Evolutionary conservation across 495 filamentous ascomycete species (phyloP).

Genomic region (Annulohypoxylon moriforme): DNA sequence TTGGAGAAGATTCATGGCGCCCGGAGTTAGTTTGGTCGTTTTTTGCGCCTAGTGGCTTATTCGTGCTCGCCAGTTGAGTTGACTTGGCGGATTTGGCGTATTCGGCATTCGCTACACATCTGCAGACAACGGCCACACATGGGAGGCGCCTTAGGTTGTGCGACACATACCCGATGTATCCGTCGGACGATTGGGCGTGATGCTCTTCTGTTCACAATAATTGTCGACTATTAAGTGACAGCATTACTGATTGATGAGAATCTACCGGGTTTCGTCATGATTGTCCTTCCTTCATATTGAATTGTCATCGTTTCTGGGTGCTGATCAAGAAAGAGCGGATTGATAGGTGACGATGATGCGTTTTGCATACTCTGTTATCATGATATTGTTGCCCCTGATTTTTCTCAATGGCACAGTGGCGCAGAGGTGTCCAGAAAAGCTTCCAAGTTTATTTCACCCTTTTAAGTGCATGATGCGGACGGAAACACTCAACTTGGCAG

Average conservation of each 20-base stretch:
- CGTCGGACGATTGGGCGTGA: conserved; percentile 1
- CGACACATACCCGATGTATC: conserved; percentile 19
- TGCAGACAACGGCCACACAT: conserved; percentile 14
- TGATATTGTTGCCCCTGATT: conserved; percentile 7
- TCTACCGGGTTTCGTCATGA: not conserved
- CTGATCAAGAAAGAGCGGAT: conserved; percentile 10
- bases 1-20: not conserved
- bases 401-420: not conserved
- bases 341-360: conserved; percentile 24
- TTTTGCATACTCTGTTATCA: conserved; percentile 4
- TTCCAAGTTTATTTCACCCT: conserved; percentile 14
- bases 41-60: not conserved
- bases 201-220: not conserved
- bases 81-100: too few relatives aligned
- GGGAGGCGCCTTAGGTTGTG: conserved; percentile 5
- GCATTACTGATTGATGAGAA: not conserved
- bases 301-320: not conserved
- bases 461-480: conserved; percentile 34
- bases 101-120: conserved; percentile 1
- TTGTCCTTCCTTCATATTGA: not conserved
- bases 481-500: conserved; percentile 32
- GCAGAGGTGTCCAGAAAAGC: not conserved
- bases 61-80: not conserved
- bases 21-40: conserved; percentile 3
- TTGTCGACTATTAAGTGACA: not conserved